phyloP scores from a whole-genome alignment of 1,139 yeast genomes.

The Lodderomyces metapsilosis region DNA sequence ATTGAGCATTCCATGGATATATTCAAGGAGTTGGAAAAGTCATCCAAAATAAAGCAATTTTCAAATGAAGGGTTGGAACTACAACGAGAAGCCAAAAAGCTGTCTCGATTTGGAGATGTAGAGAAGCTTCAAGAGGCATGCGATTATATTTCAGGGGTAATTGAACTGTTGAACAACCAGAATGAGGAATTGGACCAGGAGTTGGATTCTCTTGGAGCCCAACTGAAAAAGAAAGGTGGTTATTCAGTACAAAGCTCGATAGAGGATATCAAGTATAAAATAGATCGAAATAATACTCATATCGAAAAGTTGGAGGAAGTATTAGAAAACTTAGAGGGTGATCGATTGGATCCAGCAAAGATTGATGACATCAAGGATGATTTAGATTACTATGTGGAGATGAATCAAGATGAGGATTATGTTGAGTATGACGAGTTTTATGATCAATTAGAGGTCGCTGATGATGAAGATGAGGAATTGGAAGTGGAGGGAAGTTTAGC shows the following conservation, averaged over 20 bases:
- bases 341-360: constrained; percentile 76
- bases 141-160: constrained; percentile 66
- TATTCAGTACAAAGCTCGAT: constrained; percentile 47
- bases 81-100: constrained; percentile 44
- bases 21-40: constrained; percentile 91
- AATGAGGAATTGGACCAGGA: constrained; percentile 78
- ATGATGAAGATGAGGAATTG: constrained; percentile 43
- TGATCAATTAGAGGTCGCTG: constrained; percentile 80
- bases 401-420: constrained; percentile 93
- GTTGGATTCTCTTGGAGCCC: constrained; percentile 52
- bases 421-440: constrained; percentile 94
- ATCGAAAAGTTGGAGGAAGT: constrained; percentile 74
- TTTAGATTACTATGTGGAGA: constrained; percentile 89
- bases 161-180: constrained; percentile 84
- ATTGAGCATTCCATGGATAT: constrained; percentile 96
- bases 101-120: constrained; percentile 55
- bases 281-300: constrained; percentile 82
- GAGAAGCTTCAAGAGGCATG: constrained; percentile 71
- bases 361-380: constrained; percentile 85
- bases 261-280: constrained; percentile 58
- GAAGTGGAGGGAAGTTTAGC: constrained; percentile 20
- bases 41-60: constrained; percentile 93
- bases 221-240: constrained; percentile 49
- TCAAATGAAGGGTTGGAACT: constrained; percentile 89
- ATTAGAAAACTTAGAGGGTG: constrained; percentile 77